Conservation (phyloP, 2,329 filamentous ascomycete genomes). For the Tothia fuscella region DNA sequence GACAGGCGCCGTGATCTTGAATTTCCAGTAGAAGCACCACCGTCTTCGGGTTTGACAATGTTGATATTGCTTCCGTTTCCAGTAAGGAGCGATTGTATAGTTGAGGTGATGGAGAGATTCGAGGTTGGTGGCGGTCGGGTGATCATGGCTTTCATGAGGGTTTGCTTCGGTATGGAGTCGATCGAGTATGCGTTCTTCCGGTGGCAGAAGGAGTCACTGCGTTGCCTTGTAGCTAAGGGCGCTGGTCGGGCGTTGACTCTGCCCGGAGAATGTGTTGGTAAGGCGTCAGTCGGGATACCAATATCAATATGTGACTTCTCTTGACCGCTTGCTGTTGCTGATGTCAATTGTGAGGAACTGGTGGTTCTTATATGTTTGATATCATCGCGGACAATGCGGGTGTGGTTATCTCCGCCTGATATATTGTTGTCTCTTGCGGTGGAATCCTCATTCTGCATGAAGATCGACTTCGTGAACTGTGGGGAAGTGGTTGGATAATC, state of each 20-base stretch:
- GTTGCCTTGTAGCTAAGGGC: background rate
- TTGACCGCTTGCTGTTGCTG: too few species aligned
- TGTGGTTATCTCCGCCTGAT: too few species aligned
- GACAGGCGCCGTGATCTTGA: constrained; percentile 49
- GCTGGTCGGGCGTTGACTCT: background rate
- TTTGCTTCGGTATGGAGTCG: constrained; percentile 63
- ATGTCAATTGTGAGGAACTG: too few species aligned
- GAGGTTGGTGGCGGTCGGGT: constrained; percentile 45
- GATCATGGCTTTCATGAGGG: constrained; percentile 69
- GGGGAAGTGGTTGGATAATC: too few species aligned
- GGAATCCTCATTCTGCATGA: too few species aligned
- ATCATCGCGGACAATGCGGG: too few species aligned
- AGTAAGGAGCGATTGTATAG: constrained; percentile 47
- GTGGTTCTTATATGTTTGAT: too few species aligned
- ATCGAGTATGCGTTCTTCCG: constrained; percentile 35
- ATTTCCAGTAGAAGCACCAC: constrained; percentile 31
- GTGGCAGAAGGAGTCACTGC: background rate
- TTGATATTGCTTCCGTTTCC: constrained; percentile 12
- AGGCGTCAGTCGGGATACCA: background rate
- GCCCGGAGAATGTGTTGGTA: background rate
- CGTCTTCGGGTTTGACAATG: constrained; percentile 15
- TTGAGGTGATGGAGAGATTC: constrained; percentile 49
- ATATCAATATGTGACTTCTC: background rate
- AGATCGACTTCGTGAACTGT: too few species aligned
- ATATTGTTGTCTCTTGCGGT: too few species aligned